phyloP scores from a whole-genome alignment of 2,329 filamentous ascomycete species.

The Microdochium bolleyi region DNA sequence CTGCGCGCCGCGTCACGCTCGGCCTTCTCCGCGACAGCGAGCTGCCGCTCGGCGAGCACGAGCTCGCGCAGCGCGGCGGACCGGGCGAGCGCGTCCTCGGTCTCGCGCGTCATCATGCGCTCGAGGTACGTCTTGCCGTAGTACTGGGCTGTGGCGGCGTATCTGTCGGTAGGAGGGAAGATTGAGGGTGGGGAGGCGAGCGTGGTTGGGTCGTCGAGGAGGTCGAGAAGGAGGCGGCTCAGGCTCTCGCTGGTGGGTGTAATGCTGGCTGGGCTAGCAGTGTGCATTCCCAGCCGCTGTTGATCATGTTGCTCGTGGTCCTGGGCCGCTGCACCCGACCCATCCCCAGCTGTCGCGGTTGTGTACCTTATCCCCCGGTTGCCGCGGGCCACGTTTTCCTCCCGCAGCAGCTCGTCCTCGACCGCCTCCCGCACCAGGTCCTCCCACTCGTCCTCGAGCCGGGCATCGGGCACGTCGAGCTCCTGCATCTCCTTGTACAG shows the following conservation, averaged over 20 bases:
- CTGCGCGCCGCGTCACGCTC: slow-evolving; percentile 5
- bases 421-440: slow-evolving; percentile 5
- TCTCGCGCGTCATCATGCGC: slow-evolving; percentile 9
- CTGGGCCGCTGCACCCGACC: no score
- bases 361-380: no score
- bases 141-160: not conserved
- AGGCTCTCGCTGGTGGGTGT: not conserved
- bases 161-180: not conserved
- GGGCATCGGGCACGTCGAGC: slow-evolving; percentile 18
- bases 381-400: no score
- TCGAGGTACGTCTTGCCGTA: slow-evolving; percentile 8
- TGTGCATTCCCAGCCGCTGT: no score
- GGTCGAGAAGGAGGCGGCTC: no score
- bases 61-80: slow-evolving; percentile 17
- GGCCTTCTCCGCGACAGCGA: slow-evolving; percentile 14
- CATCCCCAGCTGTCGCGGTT: no score
- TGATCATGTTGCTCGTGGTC: no score
- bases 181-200: no score
- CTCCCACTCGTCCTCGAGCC: slow-evolving; percentile 39
- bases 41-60: not conserved
- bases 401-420: not conserved
- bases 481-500: slow-evolving; percentile 15
- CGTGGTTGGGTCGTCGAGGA: no score
- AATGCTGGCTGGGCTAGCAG: no score
- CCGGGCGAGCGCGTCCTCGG: slow-evolving; percentile 14